Conservation (phyloP, 1,284 basidiomycete species). For the Cryptococcus amylolentus region DNA sequence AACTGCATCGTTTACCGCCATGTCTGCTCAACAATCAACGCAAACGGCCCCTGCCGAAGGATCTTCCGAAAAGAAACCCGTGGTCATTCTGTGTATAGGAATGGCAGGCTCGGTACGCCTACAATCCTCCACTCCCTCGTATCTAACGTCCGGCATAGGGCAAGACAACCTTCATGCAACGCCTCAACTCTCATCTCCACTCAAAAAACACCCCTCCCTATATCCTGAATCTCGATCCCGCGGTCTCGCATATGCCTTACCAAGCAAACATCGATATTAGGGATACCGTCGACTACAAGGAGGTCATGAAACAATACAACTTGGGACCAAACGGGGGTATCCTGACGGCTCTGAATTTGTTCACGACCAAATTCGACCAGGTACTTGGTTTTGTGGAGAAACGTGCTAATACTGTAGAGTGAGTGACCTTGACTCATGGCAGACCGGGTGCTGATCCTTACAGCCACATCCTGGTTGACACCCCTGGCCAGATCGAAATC, state of each 20-base stretch:
- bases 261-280: slow-evolving; percentile 97
- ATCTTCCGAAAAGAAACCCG: slow-evolving; percentile 57
- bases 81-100: slow-evolving; percentile 74
- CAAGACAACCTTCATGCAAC: slow-evolving; percentile 95
- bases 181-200: slow-evolving; percentile 84
- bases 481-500: slow-evolving; percentile 98
- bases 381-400: slow-evolving; percentile 91
- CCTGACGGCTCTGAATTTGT: slow-evolving; percentile 92
- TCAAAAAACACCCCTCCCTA: slow-evolving; percentile 67
- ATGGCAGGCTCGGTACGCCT: slow-evolving; percentile 50
- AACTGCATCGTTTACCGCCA: no score
- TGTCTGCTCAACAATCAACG: no score
- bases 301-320: slow-evolving; percentile 99
- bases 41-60: no score
- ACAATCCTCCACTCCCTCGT: not conserved
- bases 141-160: slow-evolving; percentile 55
- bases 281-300: slow-evolving; percentile 94
- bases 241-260: slow-evolving; percentile 84
- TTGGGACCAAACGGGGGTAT: slow-evolving; percentile 98
- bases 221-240: slow-evolving; percentile 96
- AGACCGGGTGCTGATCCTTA: not conserved
- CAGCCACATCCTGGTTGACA: slow-evolving; percentile 92
- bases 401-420: slow-evolving; percentile 82
- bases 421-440: slow-evolving; percentile 39
- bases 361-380: slow-evolving; percentile 99